phyloP scores from a whole-genome alignment of 257 asterid genomes.

The Leptodermis oblonga region DNA sequence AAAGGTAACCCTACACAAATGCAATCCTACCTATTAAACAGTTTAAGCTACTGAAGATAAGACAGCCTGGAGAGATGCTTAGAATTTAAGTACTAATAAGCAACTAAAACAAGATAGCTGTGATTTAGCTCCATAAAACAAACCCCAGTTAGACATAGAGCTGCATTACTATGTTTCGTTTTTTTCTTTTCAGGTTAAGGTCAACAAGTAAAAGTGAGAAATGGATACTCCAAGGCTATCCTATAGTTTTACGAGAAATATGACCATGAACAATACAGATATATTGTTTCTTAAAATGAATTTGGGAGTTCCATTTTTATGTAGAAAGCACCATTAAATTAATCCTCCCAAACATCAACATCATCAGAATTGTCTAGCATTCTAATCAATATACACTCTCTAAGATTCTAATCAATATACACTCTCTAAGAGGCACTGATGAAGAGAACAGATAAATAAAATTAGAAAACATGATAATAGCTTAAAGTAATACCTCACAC shows the following conservation, averaged over 20 bases:
- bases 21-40: background rate
- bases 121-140: background rate
- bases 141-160: background rate
- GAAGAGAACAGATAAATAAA: background rate
- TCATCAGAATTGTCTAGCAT: background rate
- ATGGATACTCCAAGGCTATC: background rate
- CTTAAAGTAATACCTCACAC: conserved; percentile 65
- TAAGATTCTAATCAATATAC: background rate
- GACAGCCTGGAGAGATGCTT: background rate
- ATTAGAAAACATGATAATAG: conserved; percentile 1
- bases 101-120: background rate
- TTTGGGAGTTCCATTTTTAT: background rate
- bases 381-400: background rate
- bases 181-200: background rate
- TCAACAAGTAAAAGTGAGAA: background rate
- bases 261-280: background rate
- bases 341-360: background rate
- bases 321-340: background rate
- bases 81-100: background rate
- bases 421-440: background rate
- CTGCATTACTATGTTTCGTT: background rate
- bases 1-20: background rate
- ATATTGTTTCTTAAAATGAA: background rate
- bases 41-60: background rate
- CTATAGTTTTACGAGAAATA: background rate